Conservation (phyloP, 1,139 yeast genomes). For the Scheffersomyces stambukii region DNA sequence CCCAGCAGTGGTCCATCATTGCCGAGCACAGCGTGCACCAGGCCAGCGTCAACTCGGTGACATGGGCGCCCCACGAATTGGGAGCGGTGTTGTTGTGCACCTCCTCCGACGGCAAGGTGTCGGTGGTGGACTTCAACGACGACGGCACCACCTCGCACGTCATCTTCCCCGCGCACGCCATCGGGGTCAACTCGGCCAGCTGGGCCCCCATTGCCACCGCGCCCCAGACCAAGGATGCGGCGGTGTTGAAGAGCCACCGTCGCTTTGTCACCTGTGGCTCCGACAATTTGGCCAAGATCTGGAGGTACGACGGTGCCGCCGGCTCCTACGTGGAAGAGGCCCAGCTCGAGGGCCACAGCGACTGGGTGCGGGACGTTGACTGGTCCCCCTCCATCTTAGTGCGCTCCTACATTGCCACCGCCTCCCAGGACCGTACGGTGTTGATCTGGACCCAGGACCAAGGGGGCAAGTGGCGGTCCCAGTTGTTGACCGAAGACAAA, state of each 20-base stretch:
- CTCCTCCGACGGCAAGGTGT: constrained; percentile 89
- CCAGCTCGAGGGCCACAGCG: constrained; percentile 82
- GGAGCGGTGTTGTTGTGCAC: constrained; percentile 90
- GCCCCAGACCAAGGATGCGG: constrained; percentile 30
- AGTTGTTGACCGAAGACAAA: constrained; percentile 66
- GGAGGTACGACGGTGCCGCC: constrained; percentile 64
- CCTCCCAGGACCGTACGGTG: constrained; percentile 94
- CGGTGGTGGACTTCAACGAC: constrained; percentile 87
- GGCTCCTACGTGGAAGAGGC: constrained; percentile 70
- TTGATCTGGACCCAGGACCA: constrained; percentile 83
- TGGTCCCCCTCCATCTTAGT: constrained; percentile 93
- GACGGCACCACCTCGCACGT: constrained; percentile 76
- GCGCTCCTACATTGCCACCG: constrained; percentile 92
- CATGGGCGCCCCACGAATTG: constrained; percentile 97
- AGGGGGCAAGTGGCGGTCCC: constrained; percentile 76
- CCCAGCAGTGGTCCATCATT: constrained; percentile 82
- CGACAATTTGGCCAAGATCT: constrained; percentile 87
- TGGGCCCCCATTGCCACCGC: constrained; percentile 78
- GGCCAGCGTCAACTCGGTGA: constrained; percentile 90
- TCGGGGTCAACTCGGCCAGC: constrained; percentile 90
- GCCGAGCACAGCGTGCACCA: constrained; percentile 86
- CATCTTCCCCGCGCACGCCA: constrained; percentile 76
- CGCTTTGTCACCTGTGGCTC: constrained; percentile 94
- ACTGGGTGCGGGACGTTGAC: constrained; percentile 98
- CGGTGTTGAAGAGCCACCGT: constrained; percentile 25